phyloP scores from a whole-genome alignment of 2,329 filamentous ascomycete genomes.

The Lasiodiplodia citricola region DNA sequence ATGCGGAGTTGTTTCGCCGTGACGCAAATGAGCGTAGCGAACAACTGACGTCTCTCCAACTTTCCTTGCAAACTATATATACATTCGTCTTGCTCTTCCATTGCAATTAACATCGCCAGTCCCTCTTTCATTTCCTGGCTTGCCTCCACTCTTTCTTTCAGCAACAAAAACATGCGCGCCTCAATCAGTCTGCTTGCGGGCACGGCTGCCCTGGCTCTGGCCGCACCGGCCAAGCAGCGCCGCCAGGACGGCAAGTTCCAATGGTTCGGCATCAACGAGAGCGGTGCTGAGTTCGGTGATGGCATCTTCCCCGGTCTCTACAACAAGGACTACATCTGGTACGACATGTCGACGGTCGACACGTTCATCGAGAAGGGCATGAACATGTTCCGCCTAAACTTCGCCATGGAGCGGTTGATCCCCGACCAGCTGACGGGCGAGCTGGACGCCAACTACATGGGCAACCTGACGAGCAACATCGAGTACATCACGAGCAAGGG shows the following conservation, averaged over 20 bases:
- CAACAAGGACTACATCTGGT: slow-evolving; percentile 68
- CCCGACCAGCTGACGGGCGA: slow-evolving; percentile 55
- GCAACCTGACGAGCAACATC: slow-evolving; percentile 49
- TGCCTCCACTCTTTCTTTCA: neutral
- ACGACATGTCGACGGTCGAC: slow-evolving; percentile 55
- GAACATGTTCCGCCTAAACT: slow-evolving; percentile 63
- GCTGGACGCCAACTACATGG: slow-evolving; percentile 50
- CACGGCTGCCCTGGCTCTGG: slow-evolving; percentile 30
- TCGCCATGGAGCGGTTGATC: slow-evolving; percentile 64
- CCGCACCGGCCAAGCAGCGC: slow-evolving; percentile 26
- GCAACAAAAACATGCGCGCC: slow-evolving; percentile 30
- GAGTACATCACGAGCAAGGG: slow-evolving; percentile 56
- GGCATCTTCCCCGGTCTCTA: slow-evolving; percentile 61
- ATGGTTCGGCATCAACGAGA: slow-evolving; percentile 59
- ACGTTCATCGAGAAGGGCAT: slow-evolving; percentile 59
- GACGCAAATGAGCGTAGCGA: neutral
- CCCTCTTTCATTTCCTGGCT: slow-evolving; percentile 1
- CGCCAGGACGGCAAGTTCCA: slow-evolving; percentile 21
- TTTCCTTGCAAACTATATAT: neutral
- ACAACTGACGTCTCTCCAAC: neutral
- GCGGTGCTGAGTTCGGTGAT: slow-evolving; percentile 69
- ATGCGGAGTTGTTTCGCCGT: slow-evolving; percentile 9
- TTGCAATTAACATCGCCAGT: neutral
- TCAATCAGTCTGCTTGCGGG: slow-evolving; percentile 29
- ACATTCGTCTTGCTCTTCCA: neutral